These are phyloP conservation scores for Lecanosticta acicola DNA, from an alignment of 2,329 filamentous ascomycete genomes.

Conservation along the genomic window DNA sequence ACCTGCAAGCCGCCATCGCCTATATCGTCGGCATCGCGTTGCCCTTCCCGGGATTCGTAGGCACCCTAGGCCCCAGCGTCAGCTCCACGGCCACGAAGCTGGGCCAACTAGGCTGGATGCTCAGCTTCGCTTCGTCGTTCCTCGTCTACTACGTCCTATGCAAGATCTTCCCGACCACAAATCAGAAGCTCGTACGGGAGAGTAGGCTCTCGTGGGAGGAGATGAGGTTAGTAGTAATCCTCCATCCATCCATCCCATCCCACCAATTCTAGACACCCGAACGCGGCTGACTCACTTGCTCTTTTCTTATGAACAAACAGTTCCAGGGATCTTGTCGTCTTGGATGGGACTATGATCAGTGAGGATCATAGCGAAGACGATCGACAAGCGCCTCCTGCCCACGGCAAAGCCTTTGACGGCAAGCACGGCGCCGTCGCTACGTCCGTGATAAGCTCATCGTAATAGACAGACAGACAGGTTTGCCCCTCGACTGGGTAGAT, in stretches of 20 bases:
- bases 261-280: not conserved
- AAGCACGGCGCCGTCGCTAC: too few relatives aligned
- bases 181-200: constrained; percentile 34
- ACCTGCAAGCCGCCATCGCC: constrained; percentile 54
- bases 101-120: constrained; percentile 57
- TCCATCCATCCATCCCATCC: not conserved
- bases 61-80: constrained; percentile 37
- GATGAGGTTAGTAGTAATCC: constrained; percentile 13
- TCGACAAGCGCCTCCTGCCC: too few relatives aligned
- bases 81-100: constrained; percentile 21
- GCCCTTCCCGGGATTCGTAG: constrained; percentile 51
- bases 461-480: too few relatives aligned
- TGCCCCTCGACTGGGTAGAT: too few relatives aligned
- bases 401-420: too few relatives aligned
- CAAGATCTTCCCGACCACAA: constrained; percentile 36
- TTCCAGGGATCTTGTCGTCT: not conserved
- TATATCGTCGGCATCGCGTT: constrained; percentile 55
- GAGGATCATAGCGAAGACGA: too few relatives aligned
- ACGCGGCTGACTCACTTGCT: not conserved
- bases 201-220: constrained; percentile 29
- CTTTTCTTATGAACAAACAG: not conserved
- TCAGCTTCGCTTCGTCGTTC: constrained; percentile 54
- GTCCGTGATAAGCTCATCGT: too few relatives aligned
- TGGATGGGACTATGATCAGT: constrained; percentile 2
- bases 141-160: constrained; percentile 47